A percentile compares a stretch with the other conserved stretches of the same genome.
These are phyloP conservation scores for Moringa oleifera DNA, from an alignment of 345 rosid species.

Conservation along the genomic window DNA sequence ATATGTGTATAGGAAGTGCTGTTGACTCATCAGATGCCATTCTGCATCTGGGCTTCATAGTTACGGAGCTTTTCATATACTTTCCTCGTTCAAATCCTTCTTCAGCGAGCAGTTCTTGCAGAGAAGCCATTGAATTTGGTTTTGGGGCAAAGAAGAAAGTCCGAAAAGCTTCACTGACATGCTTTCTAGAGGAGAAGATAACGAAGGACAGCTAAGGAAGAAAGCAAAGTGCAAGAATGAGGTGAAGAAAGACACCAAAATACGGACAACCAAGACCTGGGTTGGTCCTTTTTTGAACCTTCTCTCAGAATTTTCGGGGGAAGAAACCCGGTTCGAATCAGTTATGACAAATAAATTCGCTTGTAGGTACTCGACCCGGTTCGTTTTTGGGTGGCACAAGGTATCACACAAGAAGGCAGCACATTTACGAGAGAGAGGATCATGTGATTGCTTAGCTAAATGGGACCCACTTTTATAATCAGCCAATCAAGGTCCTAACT, in stretches of 20 bases:
- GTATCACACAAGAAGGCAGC: no score
- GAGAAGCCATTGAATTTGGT: constrained; percentile 25
- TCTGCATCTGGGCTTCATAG: constrained; percentile 5
- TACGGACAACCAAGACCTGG: no score
- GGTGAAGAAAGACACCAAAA: constrained; percentile 10
- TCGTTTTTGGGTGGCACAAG: no score
- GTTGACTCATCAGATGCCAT: constrained; percentile 13
- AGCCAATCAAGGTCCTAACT: no score
- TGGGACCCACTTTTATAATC: no score
- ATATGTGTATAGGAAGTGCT: constrained; percentile 31
- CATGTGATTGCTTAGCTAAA: no score
- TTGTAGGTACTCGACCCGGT: no score
- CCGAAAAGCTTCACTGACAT: constrained; percentile 27
- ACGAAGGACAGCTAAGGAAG: constrained; percentile 14
- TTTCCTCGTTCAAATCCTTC: constrained; percentile 32
- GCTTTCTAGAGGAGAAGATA: constrained; percentile 12
- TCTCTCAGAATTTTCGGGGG: no score
- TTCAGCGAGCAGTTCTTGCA: constrained; percentile 38
- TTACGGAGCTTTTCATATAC: constrained; percentile 7
- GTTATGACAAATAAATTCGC: no score
- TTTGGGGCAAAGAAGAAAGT: constrained; percentile 2
- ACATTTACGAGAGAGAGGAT: no score
- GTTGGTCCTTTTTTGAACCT: no score
- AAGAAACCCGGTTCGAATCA: no score
- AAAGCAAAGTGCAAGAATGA: not conserved